Conservation (phyloP, 352 stramenopile species). For the Globisporangium yorkense region DNA sequence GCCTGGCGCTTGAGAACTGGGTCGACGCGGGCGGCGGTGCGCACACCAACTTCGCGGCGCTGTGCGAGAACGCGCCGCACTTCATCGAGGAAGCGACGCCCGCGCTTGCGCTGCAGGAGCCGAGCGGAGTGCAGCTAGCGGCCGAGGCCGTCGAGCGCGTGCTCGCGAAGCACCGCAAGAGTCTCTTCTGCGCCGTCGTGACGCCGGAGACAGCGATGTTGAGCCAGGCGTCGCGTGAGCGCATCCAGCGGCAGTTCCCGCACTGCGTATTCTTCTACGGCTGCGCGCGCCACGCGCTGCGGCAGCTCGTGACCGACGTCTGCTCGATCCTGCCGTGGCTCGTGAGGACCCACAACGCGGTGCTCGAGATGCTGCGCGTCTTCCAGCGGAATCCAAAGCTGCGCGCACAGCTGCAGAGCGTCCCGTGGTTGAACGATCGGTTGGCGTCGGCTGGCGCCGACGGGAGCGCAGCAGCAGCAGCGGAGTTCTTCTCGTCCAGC, state of each 20-base stretch:
- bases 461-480: too few species aligned
- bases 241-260: conserved; percentile 49
- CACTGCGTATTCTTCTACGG: conserved; percentile 64
- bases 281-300: conserved; percentile 45
- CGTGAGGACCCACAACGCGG: conserved; percentile 25
- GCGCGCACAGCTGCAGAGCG: conserved; percentile 15
- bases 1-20: conserved; percentile 54
- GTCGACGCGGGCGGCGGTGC: conserved; percentile 27
- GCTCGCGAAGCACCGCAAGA: conserved; percentile 42
- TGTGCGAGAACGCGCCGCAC: conserved; percentile 29
- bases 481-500: neutral
- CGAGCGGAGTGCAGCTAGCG: conserved; percentile 13
- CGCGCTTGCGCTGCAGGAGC: conserved; percentile 1
- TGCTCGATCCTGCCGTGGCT: conserved; percentile 47
- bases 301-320: conserved; percentile 46
- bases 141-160: conserved; percentile 45
- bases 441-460: neutral
- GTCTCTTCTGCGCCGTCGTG: conserved; percentile 43
- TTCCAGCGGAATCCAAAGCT: neutral
- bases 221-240: conserved; percentile 33
- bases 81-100: conserved; percentile 34
- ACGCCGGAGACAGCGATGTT: conserved; percentile 36
- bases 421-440: conserved; percentile 3
- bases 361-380: conserved; percentile 21
- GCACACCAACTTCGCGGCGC: conserved; percentile 40